These are phyloP conservation scores for Pleodorina starrii DNA, from an alignment of 139 green algal genomes.

Conservation along the genomic window DNA sequence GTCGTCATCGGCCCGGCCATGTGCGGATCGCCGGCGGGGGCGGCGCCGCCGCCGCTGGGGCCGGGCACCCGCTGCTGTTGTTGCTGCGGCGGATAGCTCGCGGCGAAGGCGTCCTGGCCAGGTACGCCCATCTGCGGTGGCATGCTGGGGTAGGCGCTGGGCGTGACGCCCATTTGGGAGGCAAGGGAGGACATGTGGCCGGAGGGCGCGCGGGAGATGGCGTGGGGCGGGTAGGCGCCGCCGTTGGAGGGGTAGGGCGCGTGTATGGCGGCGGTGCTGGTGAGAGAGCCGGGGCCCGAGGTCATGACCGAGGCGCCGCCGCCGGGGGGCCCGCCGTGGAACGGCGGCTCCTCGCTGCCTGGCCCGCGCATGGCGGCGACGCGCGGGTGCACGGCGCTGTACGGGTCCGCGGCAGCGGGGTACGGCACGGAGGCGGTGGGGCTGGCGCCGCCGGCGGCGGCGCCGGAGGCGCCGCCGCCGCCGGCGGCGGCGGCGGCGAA, in stretches of 20 bases:
- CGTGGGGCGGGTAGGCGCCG: neutral
- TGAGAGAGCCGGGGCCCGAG: neutral
- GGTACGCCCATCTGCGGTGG: neutral
- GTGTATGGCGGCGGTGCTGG: neutral
- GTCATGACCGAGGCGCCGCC: neutral
- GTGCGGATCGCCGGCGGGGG: too few relatives aligned
- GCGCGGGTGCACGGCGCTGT: too few relatives aligned
- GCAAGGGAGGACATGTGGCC: neutral
- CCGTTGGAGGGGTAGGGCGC: neutral
- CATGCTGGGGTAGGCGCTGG: neutral
- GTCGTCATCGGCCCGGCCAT: neutral
- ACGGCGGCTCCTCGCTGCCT: neutral
- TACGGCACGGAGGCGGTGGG: neutral
- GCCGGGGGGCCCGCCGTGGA: too few relatives aligned
- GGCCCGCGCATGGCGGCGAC: too few relatives aligned
- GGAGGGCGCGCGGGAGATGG: neutral
- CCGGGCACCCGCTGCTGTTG: too few relatives aligned
- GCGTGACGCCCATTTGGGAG: neutral
- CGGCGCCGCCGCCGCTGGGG: neutral
- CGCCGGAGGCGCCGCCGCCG: neutral
- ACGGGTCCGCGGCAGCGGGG: too few relatives aligned
- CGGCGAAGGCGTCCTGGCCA: neutral
- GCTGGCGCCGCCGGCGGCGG: neutral
- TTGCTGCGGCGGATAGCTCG: neutral
- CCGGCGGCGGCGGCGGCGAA: neutral